phyloP scores from a whole-genome alignment of 306 rosid genomes.

The Datisca glomerata region DNA sequence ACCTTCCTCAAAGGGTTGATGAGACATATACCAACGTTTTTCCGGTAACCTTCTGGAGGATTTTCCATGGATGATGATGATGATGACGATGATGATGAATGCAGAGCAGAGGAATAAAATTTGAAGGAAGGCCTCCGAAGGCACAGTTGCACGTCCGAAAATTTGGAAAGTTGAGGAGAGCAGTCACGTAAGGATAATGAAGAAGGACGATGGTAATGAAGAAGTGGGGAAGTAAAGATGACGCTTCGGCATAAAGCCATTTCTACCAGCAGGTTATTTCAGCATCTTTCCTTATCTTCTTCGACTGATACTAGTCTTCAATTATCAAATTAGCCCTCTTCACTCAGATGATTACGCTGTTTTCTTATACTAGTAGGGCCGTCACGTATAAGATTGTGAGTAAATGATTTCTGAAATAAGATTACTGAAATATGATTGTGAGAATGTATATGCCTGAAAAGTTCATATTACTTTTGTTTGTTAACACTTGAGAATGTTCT shows the following conservation, averaged over 20 bases:
- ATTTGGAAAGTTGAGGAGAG: conserved; percentile 2
- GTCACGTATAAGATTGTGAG: too few relatives aligned
- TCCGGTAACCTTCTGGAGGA: conserved; percentile 74
- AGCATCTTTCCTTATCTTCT: too few relatives aligned
- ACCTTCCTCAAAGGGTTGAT: conserved; percentile 57
- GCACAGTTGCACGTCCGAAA: conserved; percentile 12
- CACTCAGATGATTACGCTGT: too few relatives aligned
- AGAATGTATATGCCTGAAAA: too few relatives aligned
- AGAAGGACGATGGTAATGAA: conserved; percentile 9
- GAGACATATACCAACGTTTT: conserved; percentile 75
- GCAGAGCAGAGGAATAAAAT: conserved; percentile 1
- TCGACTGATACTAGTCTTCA: too few relatives aligned
- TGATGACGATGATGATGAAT: conserved; percentile 18
- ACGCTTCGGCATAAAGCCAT: conserved; percentile 11
- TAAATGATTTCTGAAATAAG: too few relatives aligned
- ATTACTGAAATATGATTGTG: too few relatives aligned
- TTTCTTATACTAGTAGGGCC: too few relatives aligned
- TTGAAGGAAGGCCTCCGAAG: background rate
- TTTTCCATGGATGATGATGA: conserved; percentile 54
- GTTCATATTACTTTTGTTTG: too few relatives aligned
- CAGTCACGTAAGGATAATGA: conserved; percentile 2
- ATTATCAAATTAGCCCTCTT: too few relatives aligned
- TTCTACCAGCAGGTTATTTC: too few relatives aligned
- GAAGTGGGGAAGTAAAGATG: background rate
- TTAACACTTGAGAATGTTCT: too few relatives aligned